A percentile compares a stretch with the other conserved stretches of the same genome.
Conservation (phyloP, 2,329 filamentous ascomycete species). For the Penicillium sclerotiorum region DNA sequence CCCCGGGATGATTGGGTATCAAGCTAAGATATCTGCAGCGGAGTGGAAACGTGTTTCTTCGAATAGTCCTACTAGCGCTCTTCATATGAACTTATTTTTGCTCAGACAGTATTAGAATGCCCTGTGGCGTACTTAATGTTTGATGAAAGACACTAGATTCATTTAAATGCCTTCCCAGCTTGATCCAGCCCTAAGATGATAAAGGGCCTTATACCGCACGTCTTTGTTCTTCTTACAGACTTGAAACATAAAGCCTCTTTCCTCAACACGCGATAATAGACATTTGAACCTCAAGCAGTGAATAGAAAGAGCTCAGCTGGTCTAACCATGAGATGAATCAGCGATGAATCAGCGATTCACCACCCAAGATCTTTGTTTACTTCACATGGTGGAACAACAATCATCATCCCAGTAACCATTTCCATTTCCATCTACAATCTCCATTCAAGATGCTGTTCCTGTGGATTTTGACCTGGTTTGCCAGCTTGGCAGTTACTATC, state of each 20-base stretch:
- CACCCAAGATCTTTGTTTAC: no score
- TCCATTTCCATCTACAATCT: background rate
- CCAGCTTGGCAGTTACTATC: background rate
- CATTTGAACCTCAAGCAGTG: background rate
- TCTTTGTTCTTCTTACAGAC: background rate
- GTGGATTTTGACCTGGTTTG: background rate
- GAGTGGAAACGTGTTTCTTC: background rate
- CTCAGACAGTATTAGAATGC: no score
- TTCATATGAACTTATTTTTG: background rate
- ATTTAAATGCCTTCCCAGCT: no score
- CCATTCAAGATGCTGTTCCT: background rate
- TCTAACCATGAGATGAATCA: background rate
- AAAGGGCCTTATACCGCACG: background rate
- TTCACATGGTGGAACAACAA: no score
- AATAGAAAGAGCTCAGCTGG: background rate
- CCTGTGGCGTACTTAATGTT: no score
- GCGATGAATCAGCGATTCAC: no score
- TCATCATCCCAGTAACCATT: no score
- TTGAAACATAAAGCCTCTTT: background rate
- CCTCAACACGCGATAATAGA: no score
- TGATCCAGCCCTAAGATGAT: background rate
- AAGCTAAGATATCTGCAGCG: background rate
- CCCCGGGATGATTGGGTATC: background rate
- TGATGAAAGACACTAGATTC: no score
- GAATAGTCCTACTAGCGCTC: background rate